phyloP scores from a whole-genome alignment of 371 early-diverging fungal genomes.

The Mucor sp. region DNA sequence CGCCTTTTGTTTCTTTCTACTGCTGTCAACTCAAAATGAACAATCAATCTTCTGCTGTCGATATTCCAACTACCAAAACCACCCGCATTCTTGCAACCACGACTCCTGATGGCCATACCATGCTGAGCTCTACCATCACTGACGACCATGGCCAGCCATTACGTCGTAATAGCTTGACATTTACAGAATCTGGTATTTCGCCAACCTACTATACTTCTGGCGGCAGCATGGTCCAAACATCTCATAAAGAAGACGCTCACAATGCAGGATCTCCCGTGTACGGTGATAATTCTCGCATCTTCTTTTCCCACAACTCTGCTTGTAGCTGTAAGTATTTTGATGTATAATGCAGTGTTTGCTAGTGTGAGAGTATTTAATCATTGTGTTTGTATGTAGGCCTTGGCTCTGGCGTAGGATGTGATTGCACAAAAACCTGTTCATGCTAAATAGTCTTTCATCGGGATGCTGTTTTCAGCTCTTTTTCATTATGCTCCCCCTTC shows the following conservation, averaged over 20 bases:
- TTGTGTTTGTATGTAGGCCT: constrained; percentile 13
- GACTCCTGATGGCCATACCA: constrained; percentile 12
- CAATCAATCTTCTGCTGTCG: constrained; percentile 10
- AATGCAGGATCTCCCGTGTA: constrained; percentile 16
- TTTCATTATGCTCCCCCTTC: background rate
- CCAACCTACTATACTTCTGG: constrained; percentile 22
- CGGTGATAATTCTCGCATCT: constrained; percentile 21
- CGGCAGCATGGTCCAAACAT: constrained; percentile 4
- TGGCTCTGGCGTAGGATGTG: constrained; percentile 29
- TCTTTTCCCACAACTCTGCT: constrained; percentile 14
- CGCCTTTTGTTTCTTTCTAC: background rate
- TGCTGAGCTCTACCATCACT: constrained; percentile 12
- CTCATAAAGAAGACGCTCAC: background rate
- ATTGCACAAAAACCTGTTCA: constrained; percentile 19
- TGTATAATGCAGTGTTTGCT: background rate
- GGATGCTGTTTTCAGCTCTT: background rate
- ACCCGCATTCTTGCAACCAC: constrained; percentile 10
- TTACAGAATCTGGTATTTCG: constrained; percentile 16
- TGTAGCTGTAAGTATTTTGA: constrained; percentile 23
- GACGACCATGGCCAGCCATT: background rate
- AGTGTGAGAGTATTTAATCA: background rate
- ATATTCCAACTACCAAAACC: constrained; percentile 7
- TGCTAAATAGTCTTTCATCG: constrained; percentile 16
- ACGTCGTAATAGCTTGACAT: background rate
- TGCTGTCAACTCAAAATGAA: constrained; percentile 3